Percentiles rank a stretch among this genome's conserved stretches.
phyloP scores from a whole-genome alignment of 2,329 filamentous ascomycete genomes.

The Knoxdaviesia capensis region DNA sequence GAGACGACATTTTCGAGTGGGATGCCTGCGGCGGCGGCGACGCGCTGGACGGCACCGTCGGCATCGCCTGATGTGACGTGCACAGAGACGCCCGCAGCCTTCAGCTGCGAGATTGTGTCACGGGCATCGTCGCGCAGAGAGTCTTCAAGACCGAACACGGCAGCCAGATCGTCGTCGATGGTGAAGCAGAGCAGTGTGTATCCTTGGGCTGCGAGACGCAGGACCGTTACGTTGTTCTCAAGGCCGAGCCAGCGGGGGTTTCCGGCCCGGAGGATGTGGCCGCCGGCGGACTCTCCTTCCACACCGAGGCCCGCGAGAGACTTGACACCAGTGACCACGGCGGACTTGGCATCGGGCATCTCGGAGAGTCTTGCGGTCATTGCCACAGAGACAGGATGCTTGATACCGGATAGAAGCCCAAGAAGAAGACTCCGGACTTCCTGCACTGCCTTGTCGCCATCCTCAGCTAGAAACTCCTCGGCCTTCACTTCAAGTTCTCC shows the following conservation, averaged over 20 bases:
- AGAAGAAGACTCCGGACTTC: slow-evolving; percentile 8
- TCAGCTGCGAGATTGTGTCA: slow-evolving; percentile 15
- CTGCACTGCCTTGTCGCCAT: background rate
- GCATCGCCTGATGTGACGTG: slow-evolving; percentile 33
- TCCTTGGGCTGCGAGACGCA: slow-evolving; percentile 14
- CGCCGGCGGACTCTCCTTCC: slow-evolving; percentile 3
- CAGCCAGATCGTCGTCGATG: slow-evolving; percentile 14
- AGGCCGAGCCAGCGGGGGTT: slow-evolving; percentile 27
- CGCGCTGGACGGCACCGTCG: slow-evolving; percentile 21
- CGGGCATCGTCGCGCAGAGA: slow-evolving; percentile 21
- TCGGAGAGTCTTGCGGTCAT: slow-evolving; percentile 1
- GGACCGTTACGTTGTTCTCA: slow-evolving; percentile 12
- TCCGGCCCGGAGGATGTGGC: slow-evolving; percentile 20
- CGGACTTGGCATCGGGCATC: background rate
- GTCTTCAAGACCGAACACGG: slow-evolving; percentile 26
- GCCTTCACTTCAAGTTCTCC: slow-evolving; percentile 26
- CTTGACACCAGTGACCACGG: slow-evolving; percentile 3
- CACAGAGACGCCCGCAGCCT: slow-evolving; percentile 17
- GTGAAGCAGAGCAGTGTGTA: slow-evolving; percentile 27
- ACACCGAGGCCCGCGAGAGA: background rate
- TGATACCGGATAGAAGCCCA: slow-evolving; percentile 4
- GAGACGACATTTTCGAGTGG: slow-evolving; percentile 16
- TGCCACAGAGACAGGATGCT: background rate
- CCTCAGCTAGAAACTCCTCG: slow-evolving; percentile 1
- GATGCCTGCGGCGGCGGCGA: slow-evolving; percentile 21